Evolutionary conservation across 2,329 filamentous ascomycete genomes (phyloP).

Genomic region (Penicillium janthinellum): DNA sequence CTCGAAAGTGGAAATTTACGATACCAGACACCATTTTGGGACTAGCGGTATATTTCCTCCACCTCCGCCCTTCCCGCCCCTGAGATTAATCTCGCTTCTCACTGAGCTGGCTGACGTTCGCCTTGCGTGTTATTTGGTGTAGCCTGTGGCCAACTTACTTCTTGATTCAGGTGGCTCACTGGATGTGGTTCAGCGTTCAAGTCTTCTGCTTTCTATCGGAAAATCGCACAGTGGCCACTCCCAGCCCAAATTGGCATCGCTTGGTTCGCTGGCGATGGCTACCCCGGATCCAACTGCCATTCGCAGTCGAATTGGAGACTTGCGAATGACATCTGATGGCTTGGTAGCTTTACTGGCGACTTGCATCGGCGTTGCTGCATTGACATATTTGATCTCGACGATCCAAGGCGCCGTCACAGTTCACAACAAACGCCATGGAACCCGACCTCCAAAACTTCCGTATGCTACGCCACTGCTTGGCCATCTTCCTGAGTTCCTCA

Average conservation of each 20-base stretch:
- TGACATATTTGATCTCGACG: slow-evolving; percentile 6
- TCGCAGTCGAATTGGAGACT: background rate
- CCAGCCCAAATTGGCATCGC: background rate
- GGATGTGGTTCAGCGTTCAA: too few species aligned
- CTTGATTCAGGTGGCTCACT: too few species aligned
- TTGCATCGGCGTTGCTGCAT: background rate
- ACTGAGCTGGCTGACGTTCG: too few species aligned
- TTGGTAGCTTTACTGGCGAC: background rate
- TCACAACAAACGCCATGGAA: slow-evolving; percentile 6
- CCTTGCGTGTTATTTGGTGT: too few species aligned
- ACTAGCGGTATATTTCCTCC: too few species aligned
- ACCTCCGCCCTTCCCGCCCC: too few species aligned
- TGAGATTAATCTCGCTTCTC: too few species aligned
- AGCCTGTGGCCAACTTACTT: too few species aligned
- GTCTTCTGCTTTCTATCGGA: too few species aligned
- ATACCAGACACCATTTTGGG: too few species aligned
- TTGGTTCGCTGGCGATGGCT: background rate
- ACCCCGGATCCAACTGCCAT: background rate
- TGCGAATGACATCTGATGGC: background rate
- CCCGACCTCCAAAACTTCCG: slow-evolving; percentile 6
- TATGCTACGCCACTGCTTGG: slow-evolving; percentile 8
- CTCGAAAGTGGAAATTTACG: too few species aligned
- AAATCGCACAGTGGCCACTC: background rate
- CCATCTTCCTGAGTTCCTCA: slow-evolving; percentile 8
- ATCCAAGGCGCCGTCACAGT: slow-evolving; percentile 5